Evolutionary conservation across 441 rosid genomes (phyloP), one percentile per base, ranked within the genome.

Genomic region (Arabidopsis hybrid): DNA sequence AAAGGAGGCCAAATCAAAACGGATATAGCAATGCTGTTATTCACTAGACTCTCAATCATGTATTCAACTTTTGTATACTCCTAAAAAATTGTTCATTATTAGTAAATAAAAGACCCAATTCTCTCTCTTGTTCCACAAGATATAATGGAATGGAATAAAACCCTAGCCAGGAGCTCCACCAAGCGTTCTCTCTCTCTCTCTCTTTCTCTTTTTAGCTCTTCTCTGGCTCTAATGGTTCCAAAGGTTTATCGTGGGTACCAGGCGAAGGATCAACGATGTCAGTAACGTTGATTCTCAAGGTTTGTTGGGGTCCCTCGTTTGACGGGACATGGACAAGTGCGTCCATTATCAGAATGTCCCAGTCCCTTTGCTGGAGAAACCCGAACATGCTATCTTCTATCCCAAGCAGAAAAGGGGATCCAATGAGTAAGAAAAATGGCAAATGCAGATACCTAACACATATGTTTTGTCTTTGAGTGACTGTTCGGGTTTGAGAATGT

Each of bases 311-410:
- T 75, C 84, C 97, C n/a, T 91, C 88, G 4, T 88, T 89, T 64
- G 79, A 85, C 16, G 97, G 97, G 64, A 90, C 64, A 16, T 89
- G 88, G 39, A 94, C 85, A 63, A 90, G 94, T 10, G 97, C 97
- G 35, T 94, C 97, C 93, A 92, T 87, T 16, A 92, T 77, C 63
- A 94, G 79, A 76, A 92, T 85, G 58, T 94, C 91, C 99, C 99
- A 92, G 65, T 92, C 84, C 55, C 83, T 85, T 52, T 83, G 84
- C 52, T 74, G 83, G 32, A 88, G 47, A 70, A 62, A 83, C 16
- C 97, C 85, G 4, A 69, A 74, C 60, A 78, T 36, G 60, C 81
- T 72, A 53, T 73, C 78, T 65, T 79, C 76, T 79, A 70, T 40
- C 53, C 36, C 73, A 65, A 65, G 8, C 43, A 59, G 7, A 4